Evolutionary conservation across 1,284 basidiomycete species (phyloP).

Genomic region (Ceratorhiza oryzae-sativae): DNA sequence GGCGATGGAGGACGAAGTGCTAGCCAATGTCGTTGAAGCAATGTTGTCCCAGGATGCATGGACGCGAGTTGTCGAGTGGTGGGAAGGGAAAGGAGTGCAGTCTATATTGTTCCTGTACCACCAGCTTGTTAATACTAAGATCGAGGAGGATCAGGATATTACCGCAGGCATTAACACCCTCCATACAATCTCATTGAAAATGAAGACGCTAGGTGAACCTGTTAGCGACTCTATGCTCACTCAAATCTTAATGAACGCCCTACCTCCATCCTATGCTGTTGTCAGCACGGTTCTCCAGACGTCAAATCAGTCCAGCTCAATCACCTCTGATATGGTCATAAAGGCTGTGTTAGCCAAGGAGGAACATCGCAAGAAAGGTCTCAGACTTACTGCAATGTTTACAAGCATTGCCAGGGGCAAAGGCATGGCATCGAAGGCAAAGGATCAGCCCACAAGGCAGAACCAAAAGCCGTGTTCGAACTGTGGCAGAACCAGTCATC

Average conservation of each 20-base stretch:
- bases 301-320: background rate
- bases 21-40: no score
- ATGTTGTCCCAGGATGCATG: no score
- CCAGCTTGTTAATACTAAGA: background rate
- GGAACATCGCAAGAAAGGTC: constrained; percentile 7
- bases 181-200: background rate
- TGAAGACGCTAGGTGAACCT: background rate
- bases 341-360: constrained; percentile 14
- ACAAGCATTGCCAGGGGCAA: background rate
- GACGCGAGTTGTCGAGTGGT: no score
- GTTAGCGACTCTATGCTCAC: constrained; percentile 9
- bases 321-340: background rate
- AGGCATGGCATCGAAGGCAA: background rate
- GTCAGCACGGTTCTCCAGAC: constrained; percentile 13
- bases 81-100: no score
- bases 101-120: no score
- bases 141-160: background rate
- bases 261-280: constrained; percentile 23
- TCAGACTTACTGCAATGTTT: constrained; percentile 4
- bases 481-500: constrained; percentile 2
- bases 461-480: constrained; percentile 7
- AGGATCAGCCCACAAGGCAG: background rate
- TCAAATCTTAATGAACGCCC: constrained; percentile 16
- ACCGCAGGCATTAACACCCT: background rate
- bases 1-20: no score